Base-by-base conservation (phyloP, 805 yeast species). In the Yarrowia divulgata region DNA sequence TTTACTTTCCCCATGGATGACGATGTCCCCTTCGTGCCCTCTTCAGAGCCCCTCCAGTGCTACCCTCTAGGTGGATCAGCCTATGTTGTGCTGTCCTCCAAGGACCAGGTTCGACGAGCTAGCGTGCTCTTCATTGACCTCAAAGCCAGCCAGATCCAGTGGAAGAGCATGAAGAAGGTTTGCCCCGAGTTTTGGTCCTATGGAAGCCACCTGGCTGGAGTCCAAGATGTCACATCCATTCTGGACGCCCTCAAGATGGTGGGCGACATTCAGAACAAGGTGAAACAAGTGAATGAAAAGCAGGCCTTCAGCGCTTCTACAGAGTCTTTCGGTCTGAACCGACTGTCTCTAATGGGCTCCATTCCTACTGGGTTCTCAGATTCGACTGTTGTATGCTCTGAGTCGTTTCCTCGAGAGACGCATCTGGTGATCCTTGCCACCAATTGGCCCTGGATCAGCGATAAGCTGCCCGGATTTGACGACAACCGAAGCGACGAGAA, bases 401-500 rank as follows among this genome's bases (percentile, higher is more conserved):
- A 57, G n/a, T 40, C 49, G 37, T 43, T 57, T 37, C 49, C 49
- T 19, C 40, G 66, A 19, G 18, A 32, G 4, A 34, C 52, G 7
- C 66, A 60, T 8, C 32, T 43, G 42, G 52, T 60, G 14, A 34
- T 60, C 18, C 52, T 60, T 1, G 66, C 66, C 12, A 43, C 52
- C 18, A 60, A 60, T 14, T 60, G 66, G 66, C 66, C 66, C 10
- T 60, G 66, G 66, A 45, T 60, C 32, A 43, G 66, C 23, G 66
- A 60, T 19, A 60, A 60, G 18, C 35, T 60, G n/a, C 50, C 52
- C 6, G 52, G 64, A 1, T 57, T 45, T 8, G 32, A 60, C 16
- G 43, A 43, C 10, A 60, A 43, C 52, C 14, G 52, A 45, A 34
- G 46, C 14, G 52, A 42, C 52, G 42, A 43, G 1, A 43, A 60